phyloP scores from a whole-genome alignment of 2,329 filamentous ascomycete species.

The Lachnellula hyalina region DNA sequence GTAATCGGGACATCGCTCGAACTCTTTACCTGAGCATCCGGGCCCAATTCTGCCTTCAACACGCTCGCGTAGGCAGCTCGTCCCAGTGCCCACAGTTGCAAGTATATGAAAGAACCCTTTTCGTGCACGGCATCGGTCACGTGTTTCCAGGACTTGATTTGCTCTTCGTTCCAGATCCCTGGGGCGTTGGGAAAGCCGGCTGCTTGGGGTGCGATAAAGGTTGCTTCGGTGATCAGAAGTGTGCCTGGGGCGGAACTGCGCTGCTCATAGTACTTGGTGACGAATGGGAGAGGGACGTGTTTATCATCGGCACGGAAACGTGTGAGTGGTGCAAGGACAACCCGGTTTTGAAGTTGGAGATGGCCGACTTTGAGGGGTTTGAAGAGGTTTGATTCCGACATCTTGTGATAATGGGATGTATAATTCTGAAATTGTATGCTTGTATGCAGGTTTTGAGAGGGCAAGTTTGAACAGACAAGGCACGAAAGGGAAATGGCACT shows the following conservation, averaged over 20 bases:
- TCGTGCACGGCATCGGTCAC: conserved; percentile 58
- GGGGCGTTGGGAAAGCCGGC: conserved; percentile 48
- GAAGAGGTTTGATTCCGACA: conserved; percentile 33
- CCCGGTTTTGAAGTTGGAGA: conserved; percentile 37
- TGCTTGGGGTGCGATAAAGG: conserved; percentile 44
- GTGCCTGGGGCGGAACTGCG: conserved; percentile 46
- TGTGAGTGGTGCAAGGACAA: conserved; percentile 55
- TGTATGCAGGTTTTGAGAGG: too few species aligned
- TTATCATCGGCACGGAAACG: conserved; percentile 44
- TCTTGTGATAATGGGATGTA: too few species aligned
- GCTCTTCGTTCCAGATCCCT: conserved; percentile 50
- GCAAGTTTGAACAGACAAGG: too few species aligned
- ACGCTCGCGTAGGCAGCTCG: conserved; percentile 40
- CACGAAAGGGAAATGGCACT: too few species aligned
- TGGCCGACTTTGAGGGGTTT: conserved; percentile 39
- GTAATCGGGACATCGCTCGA: conserved; percentile 12
- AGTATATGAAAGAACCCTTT: conserved; percentile 54
- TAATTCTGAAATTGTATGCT: too few species aligned
- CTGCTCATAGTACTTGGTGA: conserved; percentile 49
- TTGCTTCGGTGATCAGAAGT: conserved; percentile 52
- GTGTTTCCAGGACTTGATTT: conserved; percentile 54
- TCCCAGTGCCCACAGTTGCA: conserved; percentile 58
- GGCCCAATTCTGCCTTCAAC: too few species aligned
- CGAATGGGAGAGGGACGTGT: conserved; percentile 41
- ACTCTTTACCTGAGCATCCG: conserved; percentile 4